A percentile compares a stretch with the other conserved stretches of the same genome.
Evolutionary conservation across 78 protist genomes (phyloP).

Genomic region (Dictyostelium intermedium): DNA sequence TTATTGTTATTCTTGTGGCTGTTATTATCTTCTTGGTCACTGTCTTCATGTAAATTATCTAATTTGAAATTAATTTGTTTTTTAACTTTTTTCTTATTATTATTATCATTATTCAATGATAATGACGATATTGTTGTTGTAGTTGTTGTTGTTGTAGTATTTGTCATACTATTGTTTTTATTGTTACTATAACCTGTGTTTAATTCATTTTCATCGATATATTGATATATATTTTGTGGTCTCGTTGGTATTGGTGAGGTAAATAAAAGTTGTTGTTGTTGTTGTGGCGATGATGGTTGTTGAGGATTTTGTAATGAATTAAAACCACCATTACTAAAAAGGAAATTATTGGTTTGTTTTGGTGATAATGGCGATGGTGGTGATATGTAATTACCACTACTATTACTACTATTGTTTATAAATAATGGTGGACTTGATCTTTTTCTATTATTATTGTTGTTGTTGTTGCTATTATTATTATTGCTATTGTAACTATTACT

Average conservation of each 20-base stretch:
- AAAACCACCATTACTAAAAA: neutral
- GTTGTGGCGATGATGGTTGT: neutral
- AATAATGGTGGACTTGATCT: neutral
- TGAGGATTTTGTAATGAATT: neutral
- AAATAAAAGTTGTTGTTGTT: neutral
- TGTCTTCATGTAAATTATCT: neutral
- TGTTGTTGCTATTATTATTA: neutral
- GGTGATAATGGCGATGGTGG: conserved; percentile 28
- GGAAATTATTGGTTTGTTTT: conserved; percentile 23
- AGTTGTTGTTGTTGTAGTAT: neutral
- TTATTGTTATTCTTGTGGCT: too few species aligned
- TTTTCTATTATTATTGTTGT: neutral
- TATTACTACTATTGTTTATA: neutral
- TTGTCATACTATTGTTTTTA: neutral
- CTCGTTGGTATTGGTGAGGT: neutral
- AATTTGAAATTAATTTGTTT: conserved; percentile 5
- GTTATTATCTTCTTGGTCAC: neutral
- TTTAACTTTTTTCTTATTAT: neutral
- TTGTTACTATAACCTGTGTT: neutral
- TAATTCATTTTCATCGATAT: conserved; percentile 19
- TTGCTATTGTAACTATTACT: neutral
- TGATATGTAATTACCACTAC: neutral
- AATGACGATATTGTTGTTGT: neutral
- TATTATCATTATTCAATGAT: neutral
- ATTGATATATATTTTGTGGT: neutral